phyloP scores from a whole-genome alignment of 768 basidiomycete species.

The Coprinopsis cinerea region DNA sequence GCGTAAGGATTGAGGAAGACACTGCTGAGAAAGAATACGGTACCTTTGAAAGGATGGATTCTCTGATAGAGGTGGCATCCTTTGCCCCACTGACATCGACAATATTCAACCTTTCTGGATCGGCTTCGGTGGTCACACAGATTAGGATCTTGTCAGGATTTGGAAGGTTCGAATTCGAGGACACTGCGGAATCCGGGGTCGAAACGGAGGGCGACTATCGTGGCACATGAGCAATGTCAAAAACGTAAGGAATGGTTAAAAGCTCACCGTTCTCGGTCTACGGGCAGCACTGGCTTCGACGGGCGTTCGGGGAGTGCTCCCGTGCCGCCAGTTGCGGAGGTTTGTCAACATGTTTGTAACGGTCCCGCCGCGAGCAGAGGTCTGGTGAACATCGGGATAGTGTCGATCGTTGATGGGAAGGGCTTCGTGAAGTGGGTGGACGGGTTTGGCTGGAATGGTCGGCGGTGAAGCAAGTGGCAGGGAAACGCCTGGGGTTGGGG shows the following conservation, averaged over 20 bases:
- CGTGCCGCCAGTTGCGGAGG: slow-evolving; percentile 28
- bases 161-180: slow-evolving; percentile 24
- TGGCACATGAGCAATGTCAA: slow-evolving; percentile 19
- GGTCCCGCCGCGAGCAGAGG: slow-evolving; percentile 18
- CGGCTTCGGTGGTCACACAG: slow-evolving; percentile 54
- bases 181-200: slow-evolving; percentile 27
- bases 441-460: slow-evolving; percentile 4
- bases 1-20: slow-evolving; percentile 1
- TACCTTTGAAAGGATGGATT: slow-evolving; percentile 78
- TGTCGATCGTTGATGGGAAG: slow-evolving; percentile 7
- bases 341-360: slow-evolving; percentile 26
- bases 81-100: slow-evolving; percentile 67
- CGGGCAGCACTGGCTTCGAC: slow-evolving; percentile 17
- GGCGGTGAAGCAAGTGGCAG: slow-evolving; percentile 13
- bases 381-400: slow-evolving; percentile 15
- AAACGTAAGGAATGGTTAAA: slow-evolving; percentile 5
- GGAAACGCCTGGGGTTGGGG: slow-evolving; percentile 54
- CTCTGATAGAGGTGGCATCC: slow-evolving; percentile 65
- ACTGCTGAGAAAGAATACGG: slow-evolving; percentile 3
- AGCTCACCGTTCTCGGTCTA: slow-evolving; percentile 31
- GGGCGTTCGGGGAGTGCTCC: slow-evolving; percentile 19
- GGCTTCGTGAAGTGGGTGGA: slow-evolving; percentile 9
- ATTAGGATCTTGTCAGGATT: slow-evolving; percentile 41
- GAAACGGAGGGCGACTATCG: slow-evolving; percentile 36
- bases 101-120: slow-evolving; percentile 68